Percentiles rank a stretch among this genome's conserved stretches.
Evolutionary conservation across 2,329 filamentous ascomycete species (phyloP).

Genomic region (Fusarium compactum): DNA sequence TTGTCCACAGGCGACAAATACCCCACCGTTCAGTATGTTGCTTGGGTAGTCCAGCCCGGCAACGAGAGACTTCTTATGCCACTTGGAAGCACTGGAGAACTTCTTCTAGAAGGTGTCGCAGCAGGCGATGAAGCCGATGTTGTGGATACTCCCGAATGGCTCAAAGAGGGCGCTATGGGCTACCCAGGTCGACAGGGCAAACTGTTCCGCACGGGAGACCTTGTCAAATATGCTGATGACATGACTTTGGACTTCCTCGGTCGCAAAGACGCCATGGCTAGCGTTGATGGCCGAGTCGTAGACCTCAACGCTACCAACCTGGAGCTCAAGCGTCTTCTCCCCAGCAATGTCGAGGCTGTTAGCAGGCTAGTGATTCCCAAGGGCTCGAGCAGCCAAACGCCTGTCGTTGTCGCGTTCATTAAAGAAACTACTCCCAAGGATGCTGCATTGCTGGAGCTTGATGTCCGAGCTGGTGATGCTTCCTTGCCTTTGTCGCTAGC

Average conservation of each 20-base stretch:
- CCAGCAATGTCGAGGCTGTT: slow-evolving; percentile 9
- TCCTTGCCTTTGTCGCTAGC: slow-evolving; percentile 26
- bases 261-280: slow-evolving; percentile 39
- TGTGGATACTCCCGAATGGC: slow-evolving; percentile 39
- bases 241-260: slow-evolving; percentile 42
- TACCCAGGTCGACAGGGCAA: slow-evolving; percentile 40
- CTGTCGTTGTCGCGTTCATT: slow-evolving; percentile 37
- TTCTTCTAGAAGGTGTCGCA: slow-evolving; percentile 52
- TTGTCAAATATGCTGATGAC: slow-evolving; percentile 46
- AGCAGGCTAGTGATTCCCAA: slow-evolving; percentile 39
- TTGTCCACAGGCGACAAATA: slow-evolving; percentile 42
- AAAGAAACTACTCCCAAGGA: slow-evolving; percentile 14
- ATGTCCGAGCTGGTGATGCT: background rate
- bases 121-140: slow-evolving; percentile 5
- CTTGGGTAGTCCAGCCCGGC: slow-evolving; percentile 48
- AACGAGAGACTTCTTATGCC: slow-evolving; percentile 47
- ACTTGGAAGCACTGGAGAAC: slow-evolving; percentile 51
- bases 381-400: slow-evolving; percentile 39
- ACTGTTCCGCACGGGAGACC: slow-evolving; percentile 43
- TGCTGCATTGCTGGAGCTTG: slow-evolving; percentile 23
- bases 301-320: slow-evolving; percentile 42
- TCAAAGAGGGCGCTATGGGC: slow-evolving; percentile 27
- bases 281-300: slow-evolving; percentile 43
- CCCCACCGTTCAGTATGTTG: slow-evolving; percentile 33
- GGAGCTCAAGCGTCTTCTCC: slow-evolving; percentile 42